Percentiles rank a stretch among this genome's conserved stretches.
Conservation (phyloP, 2,329 filamentous ascomycete species). For the Diaporthe citri region DNA sequence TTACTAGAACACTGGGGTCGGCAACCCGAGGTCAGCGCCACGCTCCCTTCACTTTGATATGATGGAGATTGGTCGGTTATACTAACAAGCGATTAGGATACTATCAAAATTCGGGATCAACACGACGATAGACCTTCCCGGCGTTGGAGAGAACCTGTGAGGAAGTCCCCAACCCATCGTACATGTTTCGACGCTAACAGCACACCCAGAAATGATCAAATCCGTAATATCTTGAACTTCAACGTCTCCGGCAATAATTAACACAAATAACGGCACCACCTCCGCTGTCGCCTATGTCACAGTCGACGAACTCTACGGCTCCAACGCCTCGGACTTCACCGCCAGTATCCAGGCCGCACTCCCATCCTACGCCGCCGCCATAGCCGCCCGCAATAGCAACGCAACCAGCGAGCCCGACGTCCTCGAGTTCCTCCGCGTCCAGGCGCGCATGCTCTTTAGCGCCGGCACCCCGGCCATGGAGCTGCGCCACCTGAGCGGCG, state of each 20-base stretch:
- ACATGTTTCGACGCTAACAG: background rate
- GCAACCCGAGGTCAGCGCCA: background rate
- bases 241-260: background rate
- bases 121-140: background rate
- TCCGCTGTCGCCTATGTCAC: background rate
- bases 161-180: background rate
- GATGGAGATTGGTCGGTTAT: background rate
- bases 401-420: conserved; percentile 2
- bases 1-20: background rate
- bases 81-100: background rate
- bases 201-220: background rate
- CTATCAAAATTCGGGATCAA: background rate
- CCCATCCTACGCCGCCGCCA: conserved; percentile 11
- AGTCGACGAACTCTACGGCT: conserved; percentile 4
- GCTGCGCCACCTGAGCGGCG: conserved; percentile 45
- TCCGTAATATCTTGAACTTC: conserved; percentile 1
- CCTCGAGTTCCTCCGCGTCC: background rate
- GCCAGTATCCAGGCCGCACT: background rate
- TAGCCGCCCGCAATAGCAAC: conserved; percentile 19
- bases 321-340: conserved; percentile 2
- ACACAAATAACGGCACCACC: background rate
- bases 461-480: conserved; percentile 51
- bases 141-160: background rate
- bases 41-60: background rate
- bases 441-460: conserved; percentile 47